Evolutionary conservation across 257 asterid species (phyloP).

Genomic region (Pogostemon cablin): DNA sequence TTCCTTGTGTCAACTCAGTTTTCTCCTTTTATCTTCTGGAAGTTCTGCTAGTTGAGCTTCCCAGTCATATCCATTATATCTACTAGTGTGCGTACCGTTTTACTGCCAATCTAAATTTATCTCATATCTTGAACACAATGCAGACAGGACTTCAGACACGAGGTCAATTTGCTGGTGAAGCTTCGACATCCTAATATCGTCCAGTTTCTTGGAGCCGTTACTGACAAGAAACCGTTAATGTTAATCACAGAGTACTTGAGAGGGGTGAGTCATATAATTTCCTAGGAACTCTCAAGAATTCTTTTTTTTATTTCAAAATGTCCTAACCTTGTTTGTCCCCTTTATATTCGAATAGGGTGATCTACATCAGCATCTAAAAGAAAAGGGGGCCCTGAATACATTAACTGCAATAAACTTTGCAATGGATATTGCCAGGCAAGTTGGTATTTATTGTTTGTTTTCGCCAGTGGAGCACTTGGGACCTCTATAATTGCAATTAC

Average conservation of each 20-base stretch:
- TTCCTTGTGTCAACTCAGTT: conserved; percentile 6
- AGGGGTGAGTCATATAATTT: conserved; percentile 67
- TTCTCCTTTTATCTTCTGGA: conserved; percentile 11
- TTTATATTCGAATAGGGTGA: conserved; percentile 68
- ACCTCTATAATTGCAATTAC: not conserved
- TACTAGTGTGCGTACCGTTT: not conserved
- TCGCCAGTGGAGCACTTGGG: conserved; percentile 11
- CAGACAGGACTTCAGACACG: conserved; percentile 99
- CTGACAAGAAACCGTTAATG: conserved; percentile 93
- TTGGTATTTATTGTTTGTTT: conserved; percentile 17
- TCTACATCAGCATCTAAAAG: conserved; percentile 96
- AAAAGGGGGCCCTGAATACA: conserved; percentile 80
- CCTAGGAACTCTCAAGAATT: conserved; percentile 14
- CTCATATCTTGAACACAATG: conserved; percentile 35
- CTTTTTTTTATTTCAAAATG: conserved; percentile 14
- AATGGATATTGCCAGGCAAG: conserved; percentile 92
- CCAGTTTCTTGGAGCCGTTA: conserved; percentile 98
- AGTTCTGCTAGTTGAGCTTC: conserved; percentile 21
- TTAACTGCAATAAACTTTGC: conserved; percentile 82
- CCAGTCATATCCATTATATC: not conserved
- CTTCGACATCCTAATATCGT: conserved; percentile 99
- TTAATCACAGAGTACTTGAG: conserved; percentile 90
- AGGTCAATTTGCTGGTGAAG: conserved; percentile 95
- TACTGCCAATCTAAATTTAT: conserved; percentile 26
- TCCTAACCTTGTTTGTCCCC: conserved; percentile 15